Percentiles rank a stretch among this genome's conserved stretches.
Evolutionary conservation across 2,329 filamentous ascomycete genomes (phyloP).

Genomic region (Tolypocladium album): DNA sequence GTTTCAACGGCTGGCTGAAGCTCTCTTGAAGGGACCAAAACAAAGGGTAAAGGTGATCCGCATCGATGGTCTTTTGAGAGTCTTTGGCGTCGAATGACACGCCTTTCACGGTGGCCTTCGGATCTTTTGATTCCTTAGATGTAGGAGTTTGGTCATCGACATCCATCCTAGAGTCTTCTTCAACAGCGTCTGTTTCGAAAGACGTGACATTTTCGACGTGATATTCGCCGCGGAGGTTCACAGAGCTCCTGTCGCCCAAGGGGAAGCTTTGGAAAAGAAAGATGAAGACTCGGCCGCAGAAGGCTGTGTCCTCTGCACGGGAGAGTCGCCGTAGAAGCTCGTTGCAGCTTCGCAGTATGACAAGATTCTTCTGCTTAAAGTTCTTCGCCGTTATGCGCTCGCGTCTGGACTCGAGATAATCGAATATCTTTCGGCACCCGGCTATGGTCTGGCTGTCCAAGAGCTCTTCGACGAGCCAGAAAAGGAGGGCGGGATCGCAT

Average conservation of each 20-base stretch:
- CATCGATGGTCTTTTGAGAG: constrained; percentile 45
- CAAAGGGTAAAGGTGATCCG: constrained; percentile 70
- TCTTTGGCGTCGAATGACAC: constrained; percentile 31
- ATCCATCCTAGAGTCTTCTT: constrained; percentile 42
- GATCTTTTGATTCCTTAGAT: constrained; percentile 19
- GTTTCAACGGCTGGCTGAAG: constrained; percentile 78
- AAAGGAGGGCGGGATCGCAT: constrained; percentile 69
- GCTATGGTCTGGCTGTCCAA: constrained; percentile 92
- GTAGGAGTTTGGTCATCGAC: constrained; percentile 42
- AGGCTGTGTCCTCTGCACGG: constrained; percentile 92
- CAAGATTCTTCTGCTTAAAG: constrained; percentile 73
- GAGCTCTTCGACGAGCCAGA: constrained; percentile 88
- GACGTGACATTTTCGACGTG: constrained; percentile 90
- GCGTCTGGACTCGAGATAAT: constrained; percentile 86
- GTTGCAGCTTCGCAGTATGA: constrained; percentile 90
- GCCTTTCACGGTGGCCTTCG: constrained; percentile 24
- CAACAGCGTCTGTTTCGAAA: constrained; percentile 45
- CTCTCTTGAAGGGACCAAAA: constrained; percentile 92
- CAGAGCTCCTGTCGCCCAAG: constrained; percentile 90
- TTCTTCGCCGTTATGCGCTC: constrained; percentile 76
- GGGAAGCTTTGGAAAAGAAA: constrained; percentile 98
- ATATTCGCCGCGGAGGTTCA: constrained; percentile 92
- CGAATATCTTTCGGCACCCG: constrained; percentile 83
- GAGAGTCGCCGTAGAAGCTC: constrained; percentile 87
- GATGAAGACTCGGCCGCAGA: constrained; percentile 95